A percentile compares a stretch with the other conserved stretches of the same genome.
These are phyloP conservation scores for Daldinia sp. DNA, from an alignment of 2,329 filamentous ascomycete genomes.

Conservation along the genomic window DNA sequence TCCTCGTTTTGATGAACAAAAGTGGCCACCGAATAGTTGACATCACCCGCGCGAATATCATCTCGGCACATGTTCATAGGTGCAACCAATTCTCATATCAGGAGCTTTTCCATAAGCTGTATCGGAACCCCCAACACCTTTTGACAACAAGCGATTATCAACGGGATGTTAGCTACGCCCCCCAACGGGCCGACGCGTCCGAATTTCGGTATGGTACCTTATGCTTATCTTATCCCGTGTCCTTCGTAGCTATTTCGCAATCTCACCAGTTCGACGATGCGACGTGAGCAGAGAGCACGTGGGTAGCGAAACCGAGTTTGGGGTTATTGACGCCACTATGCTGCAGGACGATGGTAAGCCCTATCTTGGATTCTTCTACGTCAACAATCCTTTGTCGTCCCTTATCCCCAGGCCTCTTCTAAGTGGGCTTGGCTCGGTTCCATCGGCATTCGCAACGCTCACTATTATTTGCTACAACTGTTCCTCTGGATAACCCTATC, in stretches of 20 bases:
- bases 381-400: slow-evolving; percentile 27
- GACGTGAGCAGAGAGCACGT: slow-evolving; percentile 44
- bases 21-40: slow-evolving; percentile 34
- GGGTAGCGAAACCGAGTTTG: slow-evolving; percentile 41
- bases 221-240: slow-evolving; percentile 41
- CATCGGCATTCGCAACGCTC: slow-evolving; percentile 39
- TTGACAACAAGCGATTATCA: slow-evolving; percentile 14
- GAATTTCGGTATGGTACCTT: slow-evolving; percentile 41
- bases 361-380: slow-evolving; percentile 39
- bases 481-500: slow-evolving; percentile 14
- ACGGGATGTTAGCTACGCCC: slow-evolving; percentile 13
- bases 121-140: slow-evolving; percentile 1
- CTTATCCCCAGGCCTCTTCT: slow-evolving; percentile 16
- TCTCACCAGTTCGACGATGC: slow-evolving; percentile 32
- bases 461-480: slow-evolving; percentile 27
- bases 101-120: not conserved
- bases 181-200: slow-evolving; percentile 40
- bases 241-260: slow-evolving; percentile 36
- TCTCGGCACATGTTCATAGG: slow-evolving; percentile 31
- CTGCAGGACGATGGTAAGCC: slow-evolving; percentile 42
- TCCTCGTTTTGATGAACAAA: slow-evolving; percentile 15
- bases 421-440: slow-evolving; percentile 41
- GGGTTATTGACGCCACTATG: slow-evolving; percentile 36
- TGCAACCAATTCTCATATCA: slow-evolving; percentile 3
- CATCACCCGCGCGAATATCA: slow-evolving; percentile 31